Evolutionary conservation across 129 eudicot genomes (phyloP).

Genomic region (Centrapalus pauciflorus): DNA sequence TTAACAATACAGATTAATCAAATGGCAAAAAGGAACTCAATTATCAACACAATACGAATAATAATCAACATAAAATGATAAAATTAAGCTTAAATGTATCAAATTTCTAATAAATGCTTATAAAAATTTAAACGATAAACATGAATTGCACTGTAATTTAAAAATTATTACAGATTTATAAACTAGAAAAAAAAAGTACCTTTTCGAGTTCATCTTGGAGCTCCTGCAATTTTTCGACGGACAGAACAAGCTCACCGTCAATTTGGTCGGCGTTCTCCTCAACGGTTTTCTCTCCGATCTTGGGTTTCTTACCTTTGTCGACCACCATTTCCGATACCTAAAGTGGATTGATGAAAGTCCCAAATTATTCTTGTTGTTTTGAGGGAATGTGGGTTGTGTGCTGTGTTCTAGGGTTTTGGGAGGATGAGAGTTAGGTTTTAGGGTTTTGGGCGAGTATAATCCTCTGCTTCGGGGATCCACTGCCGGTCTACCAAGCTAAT

Average conservation of each 20-base stretch:
- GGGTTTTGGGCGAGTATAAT: no score
- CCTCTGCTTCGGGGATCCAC: no score
- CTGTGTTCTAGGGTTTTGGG: no score
- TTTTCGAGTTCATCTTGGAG: slow-evolving; percentile 89
- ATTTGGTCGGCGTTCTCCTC: slow-evolving; percentile 44
- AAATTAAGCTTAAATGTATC: not conserved
- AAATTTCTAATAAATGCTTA: not conserved
- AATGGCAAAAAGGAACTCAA: not conserved
- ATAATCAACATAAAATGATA: not conserved
- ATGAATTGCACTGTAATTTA: not conserved
- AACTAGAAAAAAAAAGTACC: slow-evolving; percentile 14
- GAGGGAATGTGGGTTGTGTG: no score
- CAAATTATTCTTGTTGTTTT: no score
- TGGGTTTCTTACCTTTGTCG: slow-evolving; percentile 78
- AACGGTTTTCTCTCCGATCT: slow-evolving; percentile 43
- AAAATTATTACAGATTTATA: not conserved
- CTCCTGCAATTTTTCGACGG: slow-evolving; percentile 80
- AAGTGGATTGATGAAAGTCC: no score
- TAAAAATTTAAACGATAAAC: not conserved
- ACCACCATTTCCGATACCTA: slow-evolving; percentile 54
- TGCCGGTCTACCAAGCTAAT: no score
- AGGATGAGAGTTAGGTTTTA: no score
- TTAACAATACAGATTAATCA: not conserved
- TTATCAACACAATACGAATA: not conserved
- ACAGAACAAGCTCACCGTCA: slow-evolving; percentile 54